Evolutionary conservation across 2,329 filamentous ascomycete species (phyloP).

Genomic region (Monilinia fructigena): DNA sequence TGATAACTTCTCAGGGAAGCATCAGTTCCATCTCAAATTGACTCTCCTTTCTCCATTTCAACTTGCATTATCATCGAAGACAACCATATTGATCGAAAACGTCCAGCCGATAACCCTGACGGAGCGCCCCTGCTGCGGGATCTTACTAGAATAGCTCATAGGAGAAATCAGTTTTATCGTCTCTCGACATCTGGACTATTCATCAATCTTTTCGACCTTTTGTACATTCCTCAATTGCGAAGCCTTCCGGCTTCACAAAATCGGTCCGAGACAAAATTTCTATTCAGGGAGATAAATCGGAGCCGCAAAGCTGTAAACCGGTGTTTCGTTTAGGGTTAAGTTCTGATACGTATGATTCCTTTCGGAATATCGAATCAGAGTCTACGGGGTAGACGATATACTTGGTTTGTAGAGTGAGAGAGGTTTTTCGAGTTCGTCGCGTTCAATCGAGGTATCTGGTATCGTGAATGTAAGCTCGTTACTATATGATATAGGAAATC

Average conservation of each 20-base stretch:
- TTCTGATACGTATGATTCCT: constrained; percentile 75
- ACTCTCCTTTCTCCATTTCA: constrained; percentile 39
- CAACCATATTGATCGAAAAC: constrained; percentile 55
- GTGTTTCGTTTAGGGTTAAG: constrained; percentile 90
- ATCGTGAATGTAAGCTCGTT: constrained; percentile 32
- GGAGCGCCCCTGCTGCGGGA: constrained; percentile 71
- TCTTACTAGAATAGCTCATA: constrained; percentile 79
- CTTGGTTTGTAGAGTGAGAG: constrained; percentile 52
- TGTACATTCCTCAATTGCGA: constrained; percentile 53
- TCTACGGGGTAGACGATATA: constrained; percentile 79
- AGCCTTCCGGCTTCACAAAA: constrained; percentile 41
- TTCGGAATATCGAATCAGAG: constrained; percentile 69
- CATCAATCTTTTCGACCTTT: constrained; percentile 50
- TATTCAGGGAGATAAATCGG: constrained; percentile 70
- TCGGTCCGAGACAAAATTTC: constrained; percentile 38
- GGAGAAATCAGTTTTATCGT: constrained; percentile 53
- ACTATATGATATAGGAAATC: constrained; percentile 29
- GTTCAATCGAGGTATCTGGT: constrained; percentile 29
- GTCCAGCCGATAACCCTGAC: constrained; percentile 69
- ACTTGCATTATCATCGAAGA: constrained; percentile 50
- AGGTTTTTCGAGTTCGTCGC: constrained; percentile 41
- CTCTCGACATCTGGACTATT: constrained; percentile 57
- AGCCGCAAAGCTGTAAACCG: constrained; percentile 70
- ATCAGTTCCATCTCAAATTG: constrained; percentile 46
- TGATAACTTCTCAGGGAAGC: constrained; percentile 48